A percentile compares a stretch with the other conserved stretches of the same genome.
phyloP scores from a whole-genome alignment of 208 protist genomes.

The Wallacemonas sp. region DNA sequence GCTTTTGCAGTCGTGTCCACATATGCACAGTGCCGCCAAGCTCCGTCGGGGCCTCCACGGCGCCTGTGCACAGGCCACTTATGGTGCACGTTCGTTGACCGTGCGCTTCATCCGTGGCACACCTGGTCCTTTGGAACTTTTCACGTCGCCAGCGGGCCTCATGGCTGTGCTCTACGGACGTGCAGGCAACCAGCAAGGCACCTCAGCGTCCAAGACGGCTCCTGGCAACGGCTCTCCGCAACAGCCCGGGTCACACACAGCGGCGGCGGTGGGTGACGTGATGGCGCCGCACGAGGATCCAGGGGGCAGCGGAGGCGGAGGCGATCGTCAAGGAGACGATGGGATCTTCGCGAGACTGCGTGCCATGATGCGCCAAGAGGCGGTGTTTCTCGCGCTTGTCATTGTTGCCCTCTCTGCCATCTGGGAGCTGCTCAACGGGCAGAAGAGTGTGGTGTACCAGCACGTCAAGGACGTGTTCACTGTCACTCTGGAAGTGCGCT shows the following conservation, averaged over 20 bases:
- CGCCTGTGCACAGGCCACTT: neutral
- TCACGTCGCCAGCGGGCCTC: constrained; percentile 65
- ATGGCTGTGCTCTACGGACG: constrained; percentile 66
- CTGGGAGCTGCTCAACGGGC: constrained; percentile 64
- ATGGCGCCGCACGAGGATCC: too few species aligned
- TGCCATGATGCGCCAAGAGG: constrained; percentile 27
- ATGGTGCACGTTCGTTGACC: neutral
- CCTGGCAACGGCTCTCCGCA: too few species aligned
- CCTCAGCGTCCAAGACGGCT: too few species aligned
- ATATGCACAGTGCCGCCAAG: neutral
- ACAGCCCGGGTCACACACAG: too few species aligned
- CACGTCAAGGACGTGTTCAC: constrained; percentile 52
- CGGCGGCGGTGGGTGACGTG: too few species aligned
- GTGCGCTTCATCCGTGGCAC: neutral
- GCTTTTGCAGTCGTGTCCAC: too few species aligned
- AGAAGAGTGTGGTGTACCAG: constrained; percentile 40
- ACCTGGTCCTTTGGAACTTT: constrained; percentile 25
- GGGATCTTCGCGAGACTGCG: neutral
- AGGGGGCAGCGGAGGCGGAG: neutral
- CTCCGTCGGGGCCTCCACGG: neutral
- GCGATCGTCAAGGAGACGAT: neutral
- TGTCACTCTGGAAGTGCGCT: constrained; percentile 84
- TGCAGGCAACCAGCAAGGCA: neutral
- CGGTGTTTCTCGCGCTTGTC: constrained; percentile 41
- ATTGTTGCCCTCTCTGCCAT: constrained; percentile 65